Evolutionary conservation across 1,284 basidiomycete genomes (phyloP).

Genomic region (Macrocystidia cucumis): DNA sequence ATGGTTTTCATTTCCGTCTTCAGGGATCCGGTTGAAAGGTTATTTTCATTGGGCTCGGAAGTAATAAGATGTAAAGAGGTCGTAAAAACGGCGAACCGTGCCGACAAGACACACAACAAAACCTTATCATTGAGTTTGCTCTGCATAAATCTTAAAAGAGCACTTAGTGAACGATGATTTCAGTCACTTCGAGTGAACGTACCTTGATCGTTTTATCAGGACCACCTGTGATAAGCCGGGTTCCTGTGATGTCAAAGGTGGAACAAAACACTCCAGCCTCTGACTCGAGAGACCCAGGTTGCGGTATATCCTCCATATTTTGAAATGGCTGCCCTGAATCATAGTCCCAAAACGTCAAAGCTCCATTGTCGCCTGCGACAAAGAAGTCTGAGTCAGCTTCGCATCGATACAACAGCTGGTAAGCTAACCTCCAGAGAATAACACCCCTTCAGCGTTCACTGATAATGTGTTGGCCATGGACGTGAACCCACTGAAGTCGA

Average conservation of each 20-base stretch:
- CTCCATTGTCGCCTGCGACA: conserved; percentile 76
- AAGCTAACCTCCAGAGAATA: conserved; percentile 84
- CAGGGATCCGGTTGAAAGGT: no score
- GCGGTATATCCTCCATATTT: conserved; percentile 88
- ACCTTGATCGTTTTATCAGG: conserved; percentile 99
- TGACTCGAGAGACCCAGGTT: conserved; percentile 94
- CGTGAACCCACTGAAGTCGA: conserved; percentile 94
- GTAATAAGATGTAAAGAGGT: no score
- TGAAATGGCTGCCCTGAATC: conserved; percentile 94
- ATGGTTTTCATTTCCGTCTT: no score
- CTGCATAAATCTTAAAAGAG: conserved; percentile 37
- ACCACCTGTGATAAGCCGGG: conserved; percentile 90
- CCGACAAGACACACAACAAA: conserved; percentile 1
- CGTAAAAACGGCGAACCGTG: background rate
- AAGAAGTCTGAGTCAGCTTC: conserved; percentile 1
- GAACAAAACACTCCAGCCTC: conserved; percentile 96
- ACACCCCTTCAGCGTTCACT: conserved; percentile 92
- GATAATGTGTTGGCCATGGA: conserved; percentile 96
- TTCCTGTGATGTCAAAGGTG: conserved; percentile 94
- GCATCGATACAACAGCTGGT: conserved; percentile 4
- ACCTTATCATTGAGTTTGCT: conserved; percentile 30
- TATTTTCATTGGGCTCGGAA: no score
- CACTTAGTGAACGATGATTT: conserved; percentile 3
- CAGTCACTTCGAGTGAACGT: conserved; percentile 9
- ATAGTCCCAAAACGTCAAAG: conserved; percentile 91